Percentiles rank a stretch among this genome's conserved stretches.
Conservation (phyloP, 2,329 filamentous ascomycete species). For the Allantophomopsis cytisporea region DNA sequence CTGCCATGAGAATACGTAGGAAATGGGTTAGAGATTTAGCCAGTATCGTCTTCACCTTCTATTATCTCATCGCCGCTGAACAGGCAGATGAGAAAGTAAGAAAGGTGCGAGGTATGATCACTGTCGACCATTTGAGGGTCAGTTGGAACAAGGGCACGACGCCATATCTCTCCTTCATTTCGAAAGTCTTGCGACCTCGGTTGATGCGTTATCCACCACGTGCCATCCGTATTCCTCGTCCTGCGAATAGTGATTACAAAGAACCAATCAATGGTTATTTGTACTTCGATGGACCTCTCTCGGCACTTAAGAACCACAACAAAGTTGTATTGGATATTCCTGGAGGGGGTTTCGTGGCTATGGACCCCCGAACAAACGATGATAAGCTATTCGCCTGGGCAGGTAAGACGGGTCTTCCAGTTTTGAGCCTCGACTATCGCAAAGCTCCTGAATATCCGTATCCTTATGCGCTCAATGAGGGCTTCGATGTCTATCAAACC, state of each 20-base stretch:
- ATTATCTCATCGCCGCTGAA: slow-evolving; percentile 87
- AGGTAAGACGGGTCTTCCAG: slow-evolving; percentile 72
- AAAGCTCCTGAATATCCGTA: slow-evolving; percentile 80
- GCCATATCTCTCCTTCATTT: slow-evolving; percentile 67
- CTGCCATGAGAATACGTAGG: slow-evolving; percentile 77
- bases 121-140: slow-evolving; percentile 79
- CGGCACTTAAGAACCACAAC: slow-evolving; percentile 61
- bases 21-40: slow-evolving; percentile 74
- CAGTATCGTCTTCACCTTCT: slow-evolving; percentile 72
- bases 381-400: slow-evolving; percentile 93
- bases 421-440: slow-evolving; percentile 82
- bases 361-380: slow-evolving; percentile 89
- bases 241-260: slow-evolving; percentile 64
- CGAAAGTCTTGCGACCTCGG: slow-evolving; percentile 60
- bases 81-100: slow-evolving; percentile 93
- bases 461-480: slow-evolving; percentile 76
- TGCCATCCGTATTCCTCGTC: slow-evolving; percentile 72
- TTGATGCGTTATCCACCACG: slow-evolving; percentile 73
- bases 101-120: slow-evolving; percentile 75
- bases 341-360: slow-evolving; percentile 90
- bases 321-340: slow-evolving; percentile 81
- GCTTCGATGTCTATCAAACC: slow-evolving; percentile 71
- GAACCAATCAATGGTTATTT: slow-evolving; percentile 80
- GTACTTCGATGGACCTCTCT: slow-evolving; percentile 82
- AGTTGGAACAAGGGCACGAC: slow-evolving; percentile 93